Conservation (phyloP, 2,329 filamentous ascomycete species). For the Talaromyces sp. region DNA sequence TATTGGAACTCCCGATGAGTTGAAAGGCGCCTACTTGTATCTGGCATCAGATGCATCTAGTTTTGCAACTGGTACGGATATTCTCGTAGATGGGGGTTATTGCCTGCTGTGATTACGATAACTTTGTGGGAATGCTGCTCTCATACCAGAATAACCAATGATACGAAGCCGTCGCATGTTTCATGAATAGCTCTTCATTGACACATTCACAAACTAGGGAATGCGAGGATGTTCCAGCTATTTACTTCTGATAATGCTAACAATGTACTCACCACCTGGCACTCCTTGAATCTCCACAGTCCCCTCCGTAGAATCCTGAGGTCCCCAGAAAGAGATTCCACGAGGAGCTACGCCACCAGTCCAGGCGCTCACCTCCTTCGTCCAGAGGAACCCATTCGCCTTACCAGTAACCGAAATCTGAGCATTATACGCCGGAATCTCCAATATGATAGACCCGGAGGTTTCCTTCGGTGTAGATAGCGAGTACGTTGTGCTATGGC, state of each 20-base stretch:
- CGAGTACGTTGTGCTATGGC: neutral
- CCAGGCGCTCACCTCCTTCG: neutral
- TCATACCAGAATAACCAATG: too few relatives aligned
- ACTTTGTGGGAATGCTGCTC: too few relatives aligned
- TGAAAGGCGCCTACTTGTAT: neutral
- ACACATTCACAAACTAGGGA: neutral
- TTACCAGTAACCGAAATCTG: neutral
- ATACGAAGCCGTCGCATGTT: too few relatives aligned
- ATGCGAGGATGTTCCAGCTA: neutral
- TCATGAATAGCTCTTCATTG: neutral
- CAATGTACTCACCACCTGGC: neutral
- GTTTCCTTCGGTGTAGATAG: neutral
- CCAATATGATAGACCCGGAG: neutral
- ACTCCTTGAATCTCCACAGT: neutral
- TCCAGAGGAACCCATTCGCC: neutral
- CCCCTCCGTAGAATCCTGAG: neutral
- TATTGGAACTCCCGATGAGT: neutral
- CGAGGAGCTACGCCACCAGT: neutral
- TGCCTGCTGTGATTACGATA: neutral
- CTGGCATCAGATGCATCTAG: neutral
- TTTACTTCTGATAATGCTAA: neutral
- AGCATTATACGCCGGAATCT: neutral
- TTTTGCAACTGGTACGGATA: neutral
- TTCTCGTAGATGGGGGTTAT: neutral
- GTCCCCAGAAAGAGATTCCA: neutral